Percentiles rank a stretch among this genome's conserved stretches.
Evolutionary conservation across 2,329 filamentous ascomycete species (phyloP).

Genomic region (Sclerotinia glacialis): DNA sequence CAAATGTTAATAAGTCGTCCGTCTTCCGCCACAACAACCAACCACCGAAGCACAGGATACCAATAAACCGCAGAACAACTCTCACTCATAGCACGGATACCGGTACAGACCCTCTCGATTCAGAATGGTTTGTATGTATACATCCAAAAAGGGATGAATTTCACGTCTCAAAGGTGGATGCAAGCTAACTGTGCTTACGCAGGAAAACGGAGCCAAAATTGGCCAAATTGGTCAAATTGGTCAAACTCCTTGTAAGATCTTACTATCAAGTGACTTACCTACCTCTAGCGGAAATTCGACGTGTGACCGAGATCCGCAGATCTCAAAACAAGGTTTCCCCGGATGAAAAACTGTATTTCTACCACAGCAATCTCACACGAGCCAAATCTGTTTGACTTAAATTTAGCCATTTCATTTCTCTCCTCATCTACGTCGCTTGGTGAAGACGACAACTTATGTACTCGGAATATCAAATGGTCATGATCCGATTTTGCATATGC

Average conservation of each 20-base stretch:
- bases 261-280: slow-evolving; percentile 5
- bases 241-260: not conserved
- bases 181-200: not conserved
- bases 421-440: not conserved
- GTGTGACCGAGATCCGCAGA: slow-evolving; percentile 12
- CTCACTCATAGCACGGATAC: slow-evolving; percentile 1
- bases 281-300: not conserved
- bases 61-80: not conserved
- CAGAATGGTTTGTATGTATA: not conserved
- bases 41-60: slow-evolving; percentile 5
- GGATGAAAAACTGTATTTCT: slow-evolving; percentile 16
- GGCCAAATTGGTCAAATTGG: not conserved
- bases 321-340: slow-evolving; percentile 20
- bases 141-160: not conserved
- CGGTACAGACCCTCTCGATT: too few relatives aligned
- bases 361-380: not conserved
- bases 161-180: slow-evolving; percentile 2
- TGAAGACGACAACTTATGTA: not conserved
- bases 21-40: not conserved
- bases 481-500: not conserved
- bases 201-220: slow-evolving; percentile 3
- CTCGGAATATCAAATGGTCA: not conserved
- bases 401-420: not conserved
- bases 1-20: not conserved
- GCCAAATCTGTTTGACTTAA: not conserved